Evolutionary conservation across 768 basidiomycete genomes (phyloP), one percentile per base, ranked within the genome.

Genomic region (Scleroderma citrinum): DNA sequence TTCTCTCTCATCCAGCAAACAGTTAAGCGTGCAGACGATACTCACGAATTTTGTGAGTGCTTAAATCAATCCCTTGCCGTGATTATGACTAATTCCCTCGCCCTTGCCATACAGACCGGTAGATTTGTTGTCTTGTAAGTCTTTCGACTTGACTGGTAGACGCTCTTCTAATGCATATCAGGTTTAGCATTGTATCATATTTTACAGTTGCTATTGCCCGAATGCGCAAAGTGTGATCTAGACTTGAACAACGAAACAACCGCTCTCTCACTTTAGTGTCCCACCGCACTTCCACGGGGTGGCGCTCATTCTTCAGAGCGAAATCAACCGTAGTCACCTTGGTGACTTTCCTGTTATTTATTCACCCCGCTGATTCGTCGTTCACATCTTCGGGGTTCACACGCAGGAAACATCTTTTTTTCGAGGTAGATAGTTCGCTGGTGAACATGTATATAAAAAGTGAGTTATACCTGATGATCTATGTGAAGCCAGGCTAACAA

Each of bases 21-120:
- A 30, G 92, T 98, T 81, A 98, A 97, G 76, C 81, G 89, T 59
- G 80, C 82, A 36, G 92, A 98, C 73, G 95, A 98, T 62, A 97
- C 92, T 24, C 88, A 89, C 70, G 95, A 96, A 55, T 99, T 99
- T 69, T 99, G 93, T 84, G 60, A 63, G 82, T 87, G 35, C 36
- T 40, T 19, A 23, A 35, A n/a, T 37, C 20, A 26, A 34, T 21
- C 40, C 24, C 40, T 44, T 20, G 46, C 13, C 17, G 41, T 36
- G 12, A 32, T 48, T 3, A 38, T 54, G n/a, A 17, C 52, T 55
- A 20, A 63, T n/a, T 29, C 32, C 6, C 26, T 29, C 24, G 5
- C 13, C 16, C 19, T 17, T 35, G 37, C 12, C 24, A 20, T 61
- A 10, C 57, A 77, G 75, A 76, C 50, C 76, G 75, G 62, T 72